phyloP scores from a whole-genome alignment of 169 alveolate species.

The Cryptosporidium tyzzeri region DNA sequence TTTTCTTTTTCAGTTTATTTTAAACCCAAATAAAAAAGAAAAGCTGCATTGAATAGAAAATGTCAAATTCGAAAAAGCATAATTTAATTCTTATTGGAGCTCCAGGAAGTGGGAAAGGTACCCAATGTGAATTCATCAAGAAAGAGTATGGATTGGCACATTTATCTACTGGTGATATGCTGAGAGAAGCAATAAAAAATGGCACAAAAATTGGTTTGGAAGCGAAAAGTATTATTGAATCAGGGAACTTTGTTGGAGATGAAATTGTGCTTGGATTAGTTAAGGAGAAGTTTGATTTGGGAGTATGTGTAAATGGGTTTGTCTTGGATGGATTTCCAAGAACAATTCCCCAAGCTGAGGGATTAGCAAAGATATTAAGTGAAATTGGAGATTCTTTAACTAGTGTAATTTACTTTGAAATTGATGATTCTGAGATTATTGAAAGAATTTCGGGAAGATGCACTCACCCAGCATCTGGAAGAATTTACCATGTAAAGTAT shows the following conservation, averaged over 20 bases:
- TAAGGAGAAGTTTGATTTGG: slow-evolving; percentile 88
- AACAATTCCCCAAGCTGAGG: slow-evolving; percentile 91
- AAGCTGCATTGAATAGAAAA: neutral
- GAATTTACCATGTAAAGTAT: slow-evolving; percentile 92
- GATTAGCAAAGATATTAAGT: slow-evolving; percentile 82
- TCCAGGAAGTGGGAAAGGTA: slow-evolving; percentile 92
- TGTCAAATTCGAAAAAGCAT: slow-evolving; percentile 19
- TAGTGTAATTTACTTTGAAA: slow-evolving; percentile 90
- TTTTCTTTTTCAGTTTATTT: neutral
- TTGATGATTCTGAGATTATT: slow-evolving; percentile 88
- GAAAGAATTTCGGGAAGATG: slow-evolving; percentile 93
- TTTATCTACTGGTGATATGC: slow-evolving; percentile 92
- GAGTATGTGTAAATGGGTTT: slow-evolving; percentile 90
- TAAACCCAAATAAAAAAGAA: neutral
- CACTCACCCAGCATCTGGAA: slow-evolving; percentile 93
- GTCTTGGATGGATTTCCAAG: slow-evolving; percentile 96
- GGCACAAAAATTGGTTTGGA: slow-evolving; percentile 91
- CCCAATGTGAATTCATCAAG: slow-evolving; percentile 85
- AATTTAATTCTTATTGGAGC: slow-evolving; percentile 85
- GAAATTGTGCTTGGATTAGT: slow-evolving; percentile 90
- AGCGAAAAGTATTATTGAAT: slow-evolving; percentile 90
- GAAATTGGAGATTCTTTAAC: slow-evolving; percentile 80
- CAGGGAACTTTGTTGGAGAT: slow-evolving; percentile 93
- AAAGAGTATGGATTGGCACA: slow-evolving; percentile 85
- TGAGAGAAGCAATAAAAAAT: slow-evolving; percentile 89